Evolutionary conservation across 2,329 filamentous ascomycete genomes (phyloP).

Genomic region (Xylariales sp.): DNA sequence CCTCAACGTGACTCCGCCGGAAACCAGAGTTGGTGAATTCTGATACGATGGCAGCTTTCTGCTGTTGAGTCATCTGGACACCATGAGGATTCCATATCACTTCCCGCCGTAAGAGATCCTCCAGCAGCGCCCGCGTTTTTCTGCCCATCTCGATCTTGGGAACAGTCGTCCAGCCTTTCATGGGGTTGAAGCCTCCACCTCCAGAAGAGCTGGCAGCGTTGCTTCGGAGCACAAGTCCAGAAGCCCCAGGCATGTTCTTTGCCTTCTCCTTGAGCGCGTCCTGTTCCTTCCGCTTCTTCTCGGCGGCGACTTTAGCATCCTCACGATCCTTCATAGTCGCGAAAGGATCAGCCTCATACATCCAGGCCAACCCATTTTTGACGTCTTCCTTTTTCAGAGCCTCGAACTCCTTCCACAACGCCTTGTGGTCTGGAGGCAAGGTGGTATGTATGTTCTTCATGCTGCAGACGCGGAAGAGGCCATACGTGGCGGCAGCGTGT

Average conservation of each 20-base stretch:
- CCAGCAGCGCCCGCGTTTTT: constrained; percentile 72
- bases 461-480: constrained; percentile 84
- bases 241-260: constrained; percentile 55
- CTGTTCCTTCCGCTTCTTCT: constrained; percentile 74
- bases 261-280: constrained; percentile 66
- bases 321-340: constrained; percentile 73
- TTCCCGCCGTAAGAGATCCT: constrained; percentile 71
- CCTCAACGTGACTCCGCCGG: constrained; percentile 81
- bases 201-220: constrained; percentile 30
- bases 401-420: constrained; percentile 89
- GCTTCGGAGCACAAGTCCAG: constrained; percentile 50
- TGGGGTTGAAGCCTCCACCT: constrained; percentile 36
- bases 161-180: constrained; percentile 76
- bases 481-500: constrained; percentile 90
- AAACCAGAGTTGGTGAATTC: constrained; percentile 81
- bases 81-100: constrained; percentile 84
- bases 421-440: constrained; percentile 83
- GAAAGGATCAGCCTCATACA: constrained; percentile 96
- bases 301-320: constrained; percentile 67
- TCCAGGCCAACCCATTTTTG: constrained; percentile 75
- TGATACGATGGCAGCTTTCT: constrained; percentile 59
- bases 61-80: constrained; percentile 55
- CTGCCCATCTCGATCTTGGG: constrained; percentile 93
- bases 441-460: constrained; percentile 96
- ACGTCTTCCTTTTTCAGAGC: constrained; percentile 77